Evolutionary conservation across 306 rosid species (phyloP), one percentile per base, ranked within the genome.

Genomic region (Sechiopsis laciniata): DNA sequence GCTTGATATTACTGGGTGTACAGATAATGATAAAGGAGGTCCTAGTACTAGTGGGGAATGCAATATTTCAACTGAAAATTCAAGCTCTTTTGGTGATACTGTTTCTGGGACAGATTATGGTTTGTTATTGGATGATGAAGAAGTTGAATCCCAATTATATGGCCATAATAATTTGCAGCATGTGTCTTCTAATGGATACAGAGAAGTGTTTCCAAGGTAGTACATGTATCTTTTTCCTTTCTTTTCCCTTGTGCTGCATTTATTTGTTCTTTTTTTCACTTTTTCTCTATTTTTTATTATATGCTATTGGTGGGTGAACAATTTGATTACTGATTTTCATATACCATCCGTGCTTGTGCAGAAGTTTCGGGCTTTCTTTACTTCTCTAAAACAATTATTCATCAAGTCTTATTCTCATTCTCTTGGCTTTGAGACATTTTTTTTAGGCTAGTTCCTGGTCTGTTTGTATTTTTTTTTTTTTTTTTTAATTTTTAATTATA

Each of bases 61-160:
- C 56, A 76, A 32, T 24, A 88, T 82, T 81, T 83, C 16, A 35
- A 75, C 87, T 17, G 90, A 86, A 78, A 45, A 59, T 78, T 93
- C 89, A 4, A 93, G 97, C 79, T 93, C 98, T 42, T 93, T 93
- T 69, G 91, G 83, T 19, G 80, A 84, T 75, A 85, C 97, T 24
- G 76, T 75, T 55, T 87, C 90, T 10, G 83, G 78, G 62, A 12
- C 79, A 12, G 88, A 87, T 75, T 78, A 82, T 64, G 84, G 69
- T 61, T 67, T 29, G 9, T 19, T 66, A 57, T 74, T 81, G 22
- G 83, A 82, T 73, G 92, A 78, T n/a, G 79, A 76, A 71, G 96
- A 87, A 84, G 92, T 84, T 73, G 83, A 79, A 80, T 89, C 92
- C 2, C 81, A 5, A 50, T 75, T 79, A 62, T 67, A 42, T 22